Conservation (phyloP, 2,329 filamentous ascomycete species). For the Diaporthe helianthi region DNA sequence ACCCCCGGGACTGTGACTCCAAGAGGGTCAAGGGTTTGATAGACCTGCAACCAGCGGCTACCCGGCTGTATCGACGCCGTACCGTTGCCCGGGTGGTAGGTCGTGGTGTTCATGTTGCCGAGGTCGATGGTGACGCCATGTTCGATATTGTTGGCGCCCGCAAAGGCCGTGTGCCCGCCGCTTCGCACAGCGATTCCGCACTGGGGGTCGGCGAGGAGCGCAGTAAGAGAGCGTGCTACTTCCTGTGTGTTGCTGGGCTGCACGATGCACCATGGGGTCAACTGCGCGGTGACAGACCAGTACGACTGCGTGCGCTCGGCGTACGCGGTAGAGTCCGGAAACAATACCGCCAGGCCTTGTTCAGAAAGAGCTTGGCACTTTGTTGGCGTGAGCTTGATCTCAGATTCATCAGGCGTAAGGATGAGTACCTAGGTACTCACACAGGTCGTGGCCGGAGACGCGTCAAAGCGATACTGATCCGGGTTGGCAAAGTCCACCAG, state of each 20-base stretch:
- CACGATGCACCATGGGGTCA: conserved; percentile 9
- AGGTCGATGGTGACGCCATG: conserved; percentile 20
- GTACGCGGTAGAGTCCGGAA: background rate
- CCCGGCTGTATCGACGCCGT: conserved; percentile 11
- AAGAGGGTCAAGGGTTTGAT: conserved; percentile 1
- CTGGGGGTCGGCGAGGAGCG: background rate
- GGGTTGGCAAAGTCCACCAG: background rate
- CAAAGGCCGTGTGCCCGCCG: conserved; percentile 6
- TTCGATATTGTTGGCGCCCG: conserved; percentile 4
- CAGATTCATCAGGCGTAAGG: too few relatives aligned
- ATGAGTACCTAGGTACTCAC: background rate
- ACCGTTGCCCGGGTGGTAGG: background rate
- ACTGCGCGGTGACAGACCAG: background rate
- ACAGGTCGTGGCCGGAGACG: background rate
- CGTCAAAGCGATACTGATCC: background rate
- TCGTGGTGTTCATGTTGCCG: conserved; percentile 8
- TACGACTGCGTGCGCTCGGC: background rate
- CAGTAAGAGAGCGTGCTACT: background rate
- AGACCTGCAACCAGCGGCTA: conserved; percentile 7
- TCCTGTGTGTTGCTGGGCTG: background rate
- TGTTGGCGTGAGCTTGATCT: rapidly evolving
- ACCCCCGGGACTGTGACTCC: conserved; percentile 14
- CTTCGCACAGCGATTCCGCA: conserved; percentile 11
- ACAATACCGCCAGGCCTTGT: background rate
- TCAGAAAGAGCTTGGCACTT: background rate